Base-by-base conservation (phyloP, 257 asterid genomes). In the Nicotiana benthamiana region DNA sequence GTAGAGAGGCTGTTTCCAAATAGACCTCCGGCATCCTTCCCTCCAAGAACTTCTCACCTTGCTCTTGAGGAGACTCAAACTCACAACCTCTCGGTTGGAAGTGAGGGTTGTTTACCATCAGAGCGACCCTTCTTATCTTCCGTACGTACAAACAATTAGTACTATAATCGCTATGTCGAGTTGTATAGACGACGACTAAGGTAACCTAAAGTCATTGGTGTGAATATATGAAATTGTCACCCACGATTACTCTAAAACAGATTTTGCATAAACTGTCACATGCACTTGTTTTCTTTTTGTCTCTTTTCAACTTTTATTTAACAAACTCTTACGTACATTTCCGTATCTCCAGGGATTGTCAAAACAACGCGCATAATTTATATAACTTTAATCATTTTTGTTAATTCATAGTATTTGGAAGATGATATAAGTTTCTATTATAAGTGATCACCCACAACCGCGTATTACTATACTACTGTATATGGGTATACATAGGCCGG, bases 371-470 rank as follows among this genome's bases (percentile, higher is more conserved):
- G 85, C 80, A 62, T 59, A 1, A 36, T 6, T 24, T 64, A 40
- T 53, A 6, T 32, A 72, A 24, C 2, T 24, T 46, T 72, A 48
- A 51, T 34, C 68, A 70, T 74, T 52, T 2, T 0, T 1, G 46
- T 6, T 30, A 30, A 30, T 30, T 30, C 34, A 3, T 30, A 60
- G 34, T 61, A 15, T n/a, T 74, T 74, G 78, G 36, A 48, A 26
- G 9, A 74, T 24, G 24, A 74, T 24, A 3, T 74, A 24, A 24
- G 61, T 74, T 74, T 74, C 9, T 24, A 24, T 46, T 72, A 22
- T 72, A 72, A 72, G 60, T 84, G 83, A 86, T 85, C 94, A 89
- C 93, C 92, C 91, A 86, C 92, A 84, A 83, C 9, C 75, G 88
- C 90, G 89, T 87, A 61, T 63, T 24, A 51, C 78, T 72, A 51